phyloP scores from a whole-genome alignment of 257 asterid genomes.

The Leptodermis oblonga region DNA sequence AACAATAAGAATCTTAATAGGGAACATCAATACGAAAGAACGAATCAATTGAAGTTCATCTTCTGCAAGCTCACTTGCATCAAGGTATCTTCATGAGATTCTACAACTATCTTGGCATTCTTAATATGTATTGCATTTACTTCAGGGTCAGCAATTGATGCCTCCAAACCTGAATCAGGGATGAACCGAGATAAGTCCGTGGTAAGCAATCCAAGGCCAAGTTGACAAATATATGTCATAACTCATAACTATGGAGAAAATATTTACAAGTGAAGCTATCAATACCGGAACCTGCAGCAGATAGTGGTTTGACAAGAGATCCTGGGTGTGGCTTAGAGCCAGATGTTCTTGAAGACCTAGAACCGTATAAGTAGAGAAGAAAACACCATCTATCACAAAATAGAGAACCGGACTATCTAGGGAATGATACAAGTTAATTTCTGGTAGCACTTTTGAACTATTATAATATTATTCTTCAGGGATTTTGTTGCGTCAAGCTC shows the following conservation, averaged over 20 bases:
- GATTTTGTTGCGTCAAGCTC: too few relatives aligned
- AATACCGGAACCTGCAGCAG: conserved; percentile 6
- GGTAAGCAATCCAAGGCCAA: background rate
- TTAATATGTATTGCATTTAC: background rate
- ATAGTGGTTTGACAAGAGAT: conserved; percentile 7
- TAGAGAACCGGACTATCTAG: too few relatives aligned
- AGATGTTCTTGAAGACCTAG: conserved; percentile 6
- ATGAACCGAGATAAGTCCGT: background rate
- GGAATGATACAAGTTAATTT: background rate
- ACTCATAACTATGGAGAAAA: too few relatives aligned
- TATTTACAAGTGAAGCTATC: background rate
- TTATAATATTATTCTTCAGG: background rate
- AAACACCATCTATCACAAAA: background rate
- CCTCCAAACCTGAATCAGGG: conserved; percentile 6
- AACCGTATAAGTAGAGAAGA: background rate
- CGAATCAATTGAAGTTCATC: background rate
- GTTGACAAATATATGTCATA: background rate
- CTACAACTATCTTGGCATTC: conserved; percentile 12
- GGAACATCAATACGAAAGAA: background rate
- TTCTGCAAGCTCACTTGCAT: conserved; percentile 11
- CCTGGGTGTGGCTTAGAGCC: background rate
- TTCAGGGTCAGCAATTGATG: conserved; percentile 1
- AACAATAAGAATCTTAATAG: background rate
- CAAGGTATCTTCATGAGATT: conserved; percentile 6
- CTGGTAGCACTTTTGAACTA: background rate